Conservation (phyloP, 768 basidiomycete species). For the Suillus placidus region DNA sequence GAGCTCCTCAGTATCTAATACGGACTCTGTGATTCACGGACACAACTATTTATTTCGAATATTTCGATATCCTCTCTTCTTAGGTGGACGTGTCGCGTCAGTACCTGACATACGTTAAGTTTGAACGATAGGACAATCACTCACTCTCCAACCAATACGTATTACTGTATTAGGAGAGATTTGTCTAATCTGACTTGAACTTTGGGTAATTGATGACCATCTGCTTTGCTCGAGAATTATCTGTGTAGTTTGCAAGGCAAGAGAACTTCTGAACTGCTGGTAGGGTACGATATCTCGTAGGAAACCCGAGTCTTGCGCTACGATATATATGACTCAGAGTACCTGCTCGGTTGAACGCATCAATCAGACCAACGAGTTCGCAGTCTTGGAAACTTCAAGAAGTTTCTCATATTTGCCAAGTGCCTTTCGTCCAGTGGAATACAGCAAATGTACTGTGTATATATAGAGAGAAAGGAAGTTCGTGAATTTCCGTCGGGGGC, state of each 20-base stretch:
- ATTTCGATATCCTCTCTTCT: neutral
- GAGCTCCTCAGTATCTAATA: neutral
- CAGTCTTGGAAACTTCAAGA: too few species aligned
- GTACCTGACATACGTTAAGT: neutral
- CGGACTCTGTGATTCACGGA: neutral
- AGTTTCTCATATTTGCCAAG: too few species aligned
- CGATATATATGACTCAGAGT: neutral
- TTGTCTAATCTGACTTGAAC: neutral
- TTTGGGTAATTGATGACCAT: neutral
- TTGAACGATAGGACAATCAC: neutral
- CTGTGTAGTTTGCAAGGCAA: neutral
- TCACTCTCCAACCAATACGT: neutral
- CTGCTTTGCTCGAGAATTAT: neutral
- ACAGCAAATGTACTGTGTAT: too few species aligned
- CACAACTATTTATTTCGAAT: neutral
- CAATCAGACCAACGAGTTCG: neutral
- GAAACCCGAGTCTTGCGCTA: neutral
- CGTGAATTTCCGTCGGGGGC: too few species aligned
- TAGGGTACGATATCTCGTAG: neutral
- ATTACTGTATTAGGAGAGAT: neutral
- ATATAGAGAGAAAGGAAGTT: too few species aligned
- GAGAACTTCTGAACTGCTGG: neutral
- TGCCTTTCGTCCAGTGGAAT: too few species aligned
- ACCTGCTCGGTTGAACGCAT: neutral
- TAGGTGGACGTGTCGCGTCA: neutral